These are phyloP conservation scores for Xylogone sp. DNA, from an alignment of 2,329 filamentous ascomycete species.

Conservation along the genomic window DNA sequence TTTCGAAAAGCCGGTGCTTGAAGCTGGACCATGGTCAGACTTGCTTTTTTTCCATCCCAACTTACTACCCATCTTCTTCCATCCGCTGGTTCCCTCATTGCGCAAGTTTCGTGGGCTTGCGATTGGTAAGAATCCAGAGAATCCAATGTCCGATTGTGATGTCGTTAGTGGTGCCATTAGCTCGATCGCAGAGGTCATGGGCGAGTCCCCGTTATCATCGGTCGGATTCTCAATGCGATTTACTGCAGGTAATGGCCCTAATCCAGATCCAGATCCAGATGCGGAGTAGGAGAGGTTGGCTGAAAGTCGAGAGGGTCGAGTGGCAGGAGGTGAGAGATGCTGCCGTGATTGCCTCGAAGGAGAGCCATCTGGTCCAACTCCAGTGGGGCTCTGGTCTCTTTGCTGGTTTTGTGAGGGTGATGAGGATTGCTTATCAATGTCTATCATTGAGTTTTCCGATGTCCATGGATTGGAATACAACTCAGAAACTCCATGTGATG, in stretches of 20 bases:
- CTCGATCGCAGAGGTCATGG: constrained; percentile 44
- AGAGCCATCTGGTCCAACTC: constrained; percentile 14
- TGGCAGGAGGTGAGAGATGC: constrained; percentile 23
- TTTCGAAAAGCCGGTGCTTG: constrained; percentile 32
- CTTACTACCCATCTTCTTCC: constrained; percentile 62
- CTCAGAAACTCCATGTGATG: too few relatives aligned
- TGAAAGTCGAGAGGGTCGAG: constrained; percentile 20
- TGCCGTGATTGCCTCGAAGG: constrained; percentile 24
- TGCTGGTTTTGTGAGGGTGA: constrained; percentile 14
- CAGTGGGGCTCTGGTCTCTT: constrained; percentile 23
- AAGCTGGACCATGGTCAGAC: constrained; percentile 41
- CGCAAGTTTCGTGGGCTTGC: constrained; percentile 19
- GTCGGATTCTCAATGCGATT: constrained; percentile 47
- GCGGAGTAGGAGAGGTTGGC: constrained; percentile 15
- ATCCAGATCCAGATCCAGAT: constrained; percentile 23
- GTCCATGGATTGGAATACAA: too few relatives aligned
- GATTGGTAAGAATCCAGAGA: constrained; percentile 18
- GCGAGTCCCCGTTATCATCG: constrained; percentile 63
- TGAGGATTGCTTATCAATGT: too few relatives aligned
- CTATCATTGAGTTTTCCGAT: too few relatives aligned
- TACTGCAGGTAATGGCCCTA: constrained; percentile 43
- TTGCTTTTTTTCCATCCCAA: constrained; percentile 52
- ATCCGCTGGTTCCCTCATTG: constrained; percentile 40
- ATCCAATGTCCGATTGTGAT: constrained; percentile 51
- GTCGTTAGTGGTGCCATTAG: constrained; percentile 73